Base-by-base conservation (phyloP, 176 grass and related monocot species). In the Hyparrhenia diplandra region DNA sequence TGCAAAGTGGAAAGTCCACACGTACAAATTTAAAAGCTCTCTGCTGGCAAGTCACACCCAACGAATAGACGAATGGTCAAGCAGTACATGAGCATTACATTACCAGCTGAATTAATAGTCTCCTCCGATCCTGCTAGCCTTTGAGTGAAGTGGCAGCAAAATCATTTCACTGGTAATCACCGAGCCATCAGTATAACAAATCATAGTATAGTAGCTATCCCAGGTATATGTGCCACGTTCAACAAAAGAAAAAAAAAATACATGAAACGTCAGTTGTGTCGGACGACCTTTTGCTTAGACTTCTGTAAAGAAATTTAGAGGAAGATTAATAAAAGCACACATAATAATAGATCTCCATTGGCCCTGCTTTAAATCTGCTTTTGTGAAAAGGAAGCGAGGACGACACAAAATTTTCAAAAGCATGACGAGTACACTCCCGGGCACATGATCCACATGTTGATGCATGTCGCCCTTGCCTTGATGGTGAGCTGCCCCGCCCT, bases 361-460 rank as follows among this genome's bases (percentile, higher is more conserved):
- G 7, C 30, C 59, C 27, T 58, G 23, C 25, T 30, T 83, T 67
- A 83, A 62, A 16, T 10, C 30, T 29, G 29, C n/a, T 27, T 59
- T 76, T 76, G 42, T 76, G 18, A 58, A 76, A 76, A 76, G 63
- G 42, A 24, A 3, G 6, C 32, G 27, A 29, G 71, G 31, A 10
- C 14, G 60, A 83, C 43, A 58, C 24, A 31, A 67, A 67, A 3
- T 61, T 58, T 75, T 67, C 29, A 36, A 76, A 58, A 32, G 45
- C 60, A 65, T 35, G 29, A 83, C 59, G 47, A 75, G 31, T 83
- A 55, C 72, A 45, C 63, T 29, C 24, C 0, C 27, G 71, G 30
- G 12, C 71, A 42, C 73, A 84, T 84, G 73, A 84, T 84, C 35
- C 72, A 84, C 73, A 60, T 77, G 82, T 36, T 64, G 40, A 42